These are phyloP conservation scores for Pseudogymnoascus sp. DNA, from an alignment of 2,329 filamentous ascomycete genomes.

Conservation along the genomic window DNA sequence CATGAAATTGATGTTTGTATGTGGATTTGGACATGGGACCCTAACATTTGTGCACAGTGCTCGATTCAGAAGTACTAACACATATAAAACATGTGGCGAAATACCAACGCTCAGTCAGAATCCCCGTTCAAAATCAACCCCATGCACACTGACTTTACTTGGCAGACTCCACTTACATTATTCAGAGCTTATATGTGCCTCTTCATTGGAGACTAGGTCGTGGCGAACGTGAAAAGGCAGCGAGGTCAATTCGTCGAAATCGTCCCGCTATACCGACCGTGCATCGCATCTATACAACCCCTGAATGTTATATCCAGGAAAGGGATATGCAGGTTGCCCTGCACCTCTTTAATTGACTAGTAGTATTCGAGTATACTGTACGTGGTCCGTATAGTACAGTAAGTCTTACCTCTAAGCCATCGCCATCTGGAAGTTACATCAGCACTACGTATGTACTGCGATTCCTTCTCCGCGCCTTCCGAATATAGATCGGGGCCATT, in stretches of 20 bases:
- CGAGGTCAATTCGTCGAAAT: not conserved
- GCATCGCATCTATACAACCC: not conserved
- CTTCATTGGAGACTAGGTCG: not conserved
- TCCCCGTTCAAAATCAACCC: not conserved
- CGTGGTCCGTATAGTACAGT: not conserved
- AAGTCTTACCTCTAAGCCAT: not conserved
- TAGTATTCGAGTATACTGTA: not conserved
- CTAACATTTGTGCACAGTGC: not conserved
- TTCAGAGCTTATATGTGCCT: not conserved
- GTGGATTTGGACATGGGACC: slow-evolving; percentile 1
- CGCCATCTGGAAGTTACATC: not conserved
- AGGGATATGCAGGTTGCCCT: not conserved
- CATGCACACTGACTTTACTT: not conserved
- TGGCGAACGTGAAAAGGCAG: not conserved
- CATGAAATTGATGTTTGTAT: not conserved
- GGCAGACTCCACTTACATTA: not conserved
- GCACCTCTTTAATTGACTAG: not conserved
- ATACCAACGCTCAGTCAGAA: not conserved
- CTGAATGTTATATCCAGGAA: not conserved
- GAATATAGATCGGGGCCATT: not conserved
- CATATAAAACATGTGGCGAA: not conserved
- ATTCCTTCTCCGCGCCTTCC: not conserved
- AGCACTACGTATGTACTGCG: not conserved
- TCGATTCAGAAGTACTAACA: not conserved
- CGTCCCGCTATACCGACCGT: not conserved